A percentile compares a stretch with the other conserved stretches of the same genome.
Conservation (phyloP, 75 land plant genomes). For the Cryptomeria japonica region DNA sequence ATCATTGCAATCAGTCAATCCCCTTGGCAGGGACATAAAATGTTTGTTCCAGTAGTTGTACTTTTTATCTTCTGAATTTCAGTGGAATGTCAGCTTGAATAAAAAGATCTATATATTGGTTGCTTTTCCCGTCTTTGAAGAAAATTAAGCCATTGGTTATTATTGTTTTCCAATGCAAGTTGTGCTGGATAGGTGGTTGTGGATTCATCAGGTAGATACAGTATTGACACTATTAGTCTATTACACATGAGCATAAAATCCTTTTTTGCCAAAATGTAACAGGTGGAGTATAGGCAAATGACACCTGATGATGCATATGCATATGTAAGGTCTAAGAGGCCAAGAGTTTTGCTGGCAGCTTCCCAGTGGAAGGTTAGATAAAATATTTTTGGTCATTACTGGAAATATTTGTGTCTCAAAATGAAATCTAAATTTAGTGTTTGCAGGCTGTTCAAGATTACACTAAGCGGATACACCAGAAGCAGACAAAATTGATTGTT, state of each 20-base stretch:
- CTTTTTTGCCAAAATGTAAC: conserved; percentile 6
- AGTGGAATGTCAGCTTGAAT: not conserved
- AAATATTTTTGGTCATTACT: no score
- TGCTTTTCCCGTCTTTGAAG: not conserved
- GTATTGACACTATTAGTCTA: not conserved
- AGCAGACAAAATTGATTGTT: conserved; percentile 7
- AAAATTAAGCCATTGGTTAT: not conserved
- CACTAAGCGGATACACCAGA: conserved; percentile 29
- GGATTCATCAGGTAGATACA: not conserved
- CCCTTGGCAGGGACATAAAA: not conserved
- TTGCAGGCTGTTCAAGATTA: conserved; percentile 81
- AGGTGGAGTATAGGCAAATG: conserved; percentile 86
- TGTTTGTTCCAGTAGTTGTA: not conserved
- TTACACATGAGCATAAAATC: not conserved
- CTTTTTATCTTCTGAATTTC: not conserved
- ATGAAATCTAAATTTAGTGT: not conserved
- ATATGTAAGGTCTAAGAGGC: conserved; percentile 74
- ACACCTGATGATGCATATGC: conserved; percentile 72
- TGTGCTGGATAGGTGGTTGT: not conserved
- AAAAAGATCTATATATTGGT: not conserved
- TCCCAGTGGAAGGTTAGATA: conserved; percentile 83
- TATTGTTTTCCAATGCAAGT: not conserved
- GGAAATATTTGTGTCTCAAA: not conserved
- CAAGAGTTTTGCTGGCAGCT: conserved; percentile 83
- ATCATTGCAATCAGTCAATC: not conserved